phyloP scores from a whole-genome alignment of 2,329 filamentous ascomycete genomes.

The Epichloe hybrida region DNA sequence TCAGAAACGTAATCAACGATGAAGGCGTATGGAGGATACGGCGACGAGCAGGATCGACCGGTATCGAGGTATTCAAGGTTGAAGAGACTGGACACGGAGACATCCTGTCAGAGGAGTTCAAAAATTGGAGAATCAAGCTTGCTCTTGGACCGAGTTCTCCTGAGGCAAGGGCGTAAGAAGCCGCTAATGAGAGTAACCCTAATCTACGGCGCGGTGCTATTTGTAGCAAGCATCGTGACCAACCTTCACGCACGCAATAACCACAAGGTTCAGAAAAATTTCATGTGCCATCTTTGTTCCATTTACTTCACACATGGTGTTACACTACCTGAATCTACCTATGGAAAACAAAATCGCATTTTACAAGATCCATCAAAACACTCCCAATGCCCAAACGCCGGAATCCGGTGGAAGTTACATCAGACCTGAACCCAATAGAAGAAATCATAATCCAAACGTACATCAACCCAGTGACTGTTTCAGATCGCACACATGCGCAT shows the following conservation, averaged over 20 bases:
- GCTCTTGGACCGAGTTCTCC: slow-evolving; percentile 18
- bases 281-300: not conserved
- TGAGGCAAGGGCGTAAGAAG: not conserved
- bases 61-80: slow-evolving; percentile 61
- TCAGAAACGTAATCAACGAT: slow-evolving; percentile 49
- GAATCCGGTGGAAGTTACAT: not conserved
- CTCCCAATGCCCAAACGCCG: slow-evolving; percentile 6
- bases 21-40: slow-evolving; percentile 73
- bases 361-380: not conserved
- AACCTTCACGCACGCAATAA: not conserved
- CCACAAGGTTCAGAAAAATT: not conserved
- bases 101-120: slow-evolving; percentile 66
- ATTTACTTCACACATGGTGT: slow-evolving; percentile 7
- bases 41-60: slow-evolving; percentile 44
- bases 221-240: not conserved
- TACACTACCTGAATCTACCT: slow-evolving; percentile 10
- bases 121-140: slow-evolving; percentile 56
- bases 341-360: not conserved
- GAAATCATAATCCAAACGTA: slow-evolving; percentile 1
- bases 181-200: not conserved
- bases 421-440: not conserved
- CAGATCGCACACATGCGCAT: not conserved
- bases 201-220: not conserved
- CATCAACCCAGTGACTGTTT: not conserved
- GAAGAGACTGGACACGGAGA: slow-evolving; percentile 62